These are phyloP conservation scores for Nemania sp. DNA, from an alignment of 2,329 filamentous ascomycete species.

Conservation along the genomic window DNA sequence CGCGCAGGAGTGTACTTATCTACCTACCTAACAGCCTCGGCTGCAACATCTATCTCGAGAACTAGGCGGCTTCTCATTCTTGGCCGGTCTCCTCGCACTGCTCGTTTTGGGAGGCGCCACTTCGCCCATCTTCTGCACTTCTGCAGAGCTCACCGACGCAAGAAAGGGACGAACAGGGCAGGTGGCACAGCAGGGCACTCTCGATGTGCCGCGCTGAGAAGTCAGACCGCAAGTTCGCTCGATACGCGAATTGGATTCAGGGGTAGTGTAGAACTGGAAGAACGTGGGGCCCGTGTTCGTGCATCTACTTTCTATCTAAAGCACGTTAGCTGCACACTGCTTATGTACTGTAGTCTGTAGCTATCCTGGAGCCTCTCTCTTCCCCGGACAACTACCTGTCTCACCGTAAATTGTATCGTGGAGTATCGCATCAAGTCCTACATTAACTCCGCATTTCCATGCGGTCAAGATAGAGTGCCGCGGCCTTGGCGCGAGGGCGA, in stretches of 20 bases:
- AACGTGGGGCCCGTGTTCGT: no score
- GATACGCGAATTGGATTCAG: background rate
- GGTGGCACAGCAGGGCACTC: conserved; percentile 16
- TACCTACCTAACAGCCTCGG: background rate
- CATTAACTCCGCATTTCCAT: no score
- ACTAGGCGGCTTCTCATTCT: background rate
- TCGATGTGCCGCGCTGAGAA: background rate
- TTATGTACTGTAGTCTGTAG: no score
- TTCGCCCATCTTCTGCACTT: background rate
- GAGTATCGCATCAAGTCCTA: no score
- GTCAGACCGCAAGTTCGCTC: background rate
- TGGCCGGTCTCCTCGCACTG: background rate
- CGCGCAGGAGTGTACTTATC: background rate
- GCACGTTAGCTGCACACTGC: no score
- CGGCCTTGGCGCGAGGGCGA: no score
- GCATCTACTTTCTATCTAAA: no score
- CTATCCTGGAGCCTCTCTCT: no score
- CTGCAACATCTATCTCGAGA: background rate
- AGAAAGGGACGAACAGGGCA: conserved; percentile 19
- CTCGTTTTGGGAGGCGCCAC: background rate
- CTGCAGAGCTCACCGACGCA: conserved; percentile 8
- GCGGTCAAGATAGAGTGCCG: no score
- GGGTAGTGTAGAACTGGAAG: background rate
- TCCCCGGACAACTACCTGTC: no score
- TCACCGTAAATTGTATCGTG: no score